phyloP scores from a whole-genome alignment of 2,329 filamentous ascomycete genomes.

The Fusarium setosum region DNA sequence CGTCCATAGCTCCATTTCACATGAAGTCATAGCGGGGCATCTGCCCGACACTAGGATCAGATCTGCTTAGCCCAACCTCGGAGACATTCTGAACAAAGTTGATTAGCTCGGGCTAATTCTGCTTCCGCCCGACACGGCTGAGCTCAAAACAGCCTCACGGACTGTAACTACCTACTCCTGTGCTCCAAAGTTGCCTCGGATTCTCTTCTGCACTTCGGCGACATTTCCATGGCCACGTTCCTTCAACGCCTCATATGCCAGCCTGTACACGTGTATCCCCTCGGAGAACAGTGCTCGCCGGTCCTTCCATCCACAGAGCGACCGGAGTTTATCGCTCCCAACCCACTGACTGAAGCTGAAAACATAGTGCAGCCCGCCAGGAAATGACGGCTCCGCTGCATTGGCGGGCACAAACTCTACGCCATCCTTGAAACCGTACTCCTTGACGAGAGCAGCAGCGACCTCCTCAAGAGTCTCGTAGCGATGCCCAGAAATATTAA shows the following conservation, averaged over 20 bases:
- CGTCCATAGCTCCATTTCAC: background rate
- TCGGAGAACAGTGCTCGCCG: conserved; percentile 51
- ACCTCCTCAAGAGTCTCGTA: conserved; percentile 59
- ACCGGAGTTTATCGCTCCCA: conserved; percentile 53
- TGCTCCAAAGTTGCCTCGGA: conserved; percentile 5
- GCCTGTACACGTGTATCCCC: conserved; percentile 49
- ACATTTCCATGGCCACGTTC: conserved; percentile 25
- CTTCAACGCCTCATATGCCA: conserved; percentile 50
- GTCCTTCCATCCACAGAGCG: conserved; percentile 55
- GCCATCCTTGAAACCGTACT: conserved; percentile 52
- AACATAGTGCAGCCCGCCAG: conserved; percentile 34
- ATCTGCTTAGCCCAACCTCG: conserved; percentile 6
- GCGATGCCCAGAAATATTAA: conserved; percentile 57
- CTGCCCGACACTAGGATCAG: background rate
- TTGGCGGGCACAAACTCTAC: conserved; percentile 39
- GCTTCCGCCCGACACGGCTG: background rate
- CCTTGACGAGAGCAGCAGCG: conserved; percentile 49
- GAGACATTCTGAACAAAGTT: background rate
- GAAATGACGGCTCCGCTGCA: conserved; percentile 32
- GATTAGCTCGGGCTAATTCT: background rate
- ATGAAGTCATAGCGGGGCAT: conserved; percentile 20
- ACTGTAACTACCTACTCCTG: background rate
- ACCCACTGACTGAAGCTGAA: conserved; percentile 57
- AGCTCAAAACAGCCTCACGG: background rate
- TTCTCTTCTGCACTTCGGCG: conserved; percentile 18